These are phyloP conservation scores for Aspergillus affinis DNA, from an alignment of 495 filamentous ascomycete genomes.

Conservation along the genomic window DNA sequence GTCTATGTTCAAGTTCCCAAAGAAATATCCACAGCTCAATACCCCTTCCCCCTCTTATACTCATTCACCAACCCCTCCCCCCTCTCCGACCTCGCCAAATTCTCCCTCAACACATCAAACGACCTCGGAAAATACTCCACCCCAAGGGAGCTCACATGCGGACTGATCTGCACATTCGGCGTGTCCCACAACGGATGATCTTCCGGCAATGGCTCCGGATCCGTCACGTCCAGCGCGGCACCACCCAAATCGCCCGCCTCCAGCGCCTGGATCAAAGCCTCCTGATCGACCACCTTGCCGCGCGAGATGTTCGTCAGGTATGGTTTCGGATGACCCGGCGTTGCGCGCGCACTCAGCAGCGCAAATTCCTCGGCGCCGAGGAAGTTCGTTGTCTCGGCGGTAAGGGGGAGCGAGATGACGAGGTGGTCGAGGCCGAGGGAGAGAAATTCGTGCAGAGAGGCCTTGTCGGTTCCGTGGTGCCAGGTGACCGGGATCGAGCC, in stretches of 20 bases:
- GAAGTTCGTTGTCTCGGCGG: constrained; percentile 61
- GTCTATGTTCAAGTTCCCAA: background rate
- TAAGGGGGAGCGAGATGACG: constrained; percentile 73
- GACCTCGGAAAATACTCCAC: constrained; percentile 58
- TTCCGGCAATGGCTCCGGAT: constrained; percentile 76
- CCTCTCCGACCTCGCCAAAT: constrained; percentile 57
- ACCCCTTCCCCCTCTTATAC: constrained; percentile 55
- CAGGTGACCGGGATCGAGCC: constrained; percentile 69
- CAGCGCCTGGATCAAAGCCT: constrained; percentile 61
- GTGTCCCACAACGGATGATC: constrained; percentile 72
- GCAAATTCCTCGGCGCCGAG: constrained; percentile 65
- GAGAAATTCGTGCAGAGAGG: constrained; percentile 64
- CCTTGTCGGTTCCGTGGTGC: constrained; percentile 66
- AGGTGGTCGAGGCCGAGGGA: constrained; percentile 70
- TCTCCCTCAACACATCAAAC: constrained; percentile 59
- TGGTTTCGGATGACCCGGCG: constrained; percentile 22
- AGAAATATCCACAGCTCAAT: constrained; percentile 17
- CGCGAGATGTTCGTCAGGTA: constrained; percentile 76
- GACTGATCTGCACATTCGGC: constrained; percentile 73
- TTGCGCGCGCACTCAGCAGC: constrained; percentile 53
- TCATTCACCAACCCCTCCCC: constrained; percentile 67
- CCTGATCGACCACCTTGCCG: constrained; percentile 68
- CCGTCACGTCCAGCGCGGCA: constrained; percentile 81
- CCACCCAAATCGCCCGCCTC: constrained; percentile 53
- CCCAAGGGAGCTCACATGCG: constrained; percentile 70